Base-by-base conservation (phyloP, 2,329 filamentous ascomycete species). In the Aschersonia sp. region DNA sequence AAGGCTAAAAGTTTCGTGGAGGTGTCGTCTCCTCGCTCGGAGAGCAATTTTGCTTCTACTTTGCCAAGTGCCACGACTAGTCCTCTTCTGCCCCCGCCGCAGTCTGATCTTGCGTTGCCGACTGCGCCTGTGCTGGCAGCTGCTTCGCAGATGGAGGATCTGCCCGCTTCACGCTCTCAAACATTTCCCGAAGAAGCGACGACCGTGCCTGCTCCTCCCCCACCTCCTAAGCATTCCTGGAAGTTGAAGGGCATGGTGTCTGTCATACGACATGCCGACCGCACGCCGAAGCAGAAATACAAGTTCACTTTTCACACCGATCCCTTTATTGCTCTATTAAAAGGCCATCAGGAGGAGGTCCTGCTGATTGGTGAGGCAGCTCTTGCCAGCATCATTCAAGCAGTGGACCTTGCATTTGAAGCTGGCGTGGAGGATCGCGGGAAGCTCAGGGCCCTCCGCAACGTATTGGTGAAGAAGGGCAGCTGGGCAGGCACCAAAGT, bases 281-380 rank as follows among this genome's bases (percentile, higher is more conserved):
- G 92, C 48, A 98, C 92, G 1, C 92, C 92, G 2, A 98, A 98
- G 67, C 92, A 98, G 59, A 98, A 98, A 62, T 95, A 95, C 73
- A 98, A 98, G 62, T 98, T 97, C 58, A 98, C 92, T 0, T 97
- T 98, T 57, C 92, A 98, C 60, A 94, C 88, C 0, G 87, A 89
- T 52, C 92, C 92, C 0, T 98, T 98, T 59, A 89, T 98, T 52
- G 86, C 94, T 53, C 73, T 98, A 4, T 76, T 98, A 41, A 94
- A 90, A 61, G 92, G 92, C 0, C 90, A 98, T 58, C 87, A 94
- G 58, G 90, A 97, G 64, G 92, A 98, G 61, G 92, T 98, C 1
- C 73, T 98, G 2, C 76, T 98, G 29, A 92, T 95, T 53, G 90
- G 90, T 7, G 88, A 95, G 60, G 82, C 87, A 40, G 92, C 92